These are phyloP conservation scores for Boletus smithii DNA, from an alignment of 1,284 basidiomycete genomes.

Conservation along the genomic window DNA sequence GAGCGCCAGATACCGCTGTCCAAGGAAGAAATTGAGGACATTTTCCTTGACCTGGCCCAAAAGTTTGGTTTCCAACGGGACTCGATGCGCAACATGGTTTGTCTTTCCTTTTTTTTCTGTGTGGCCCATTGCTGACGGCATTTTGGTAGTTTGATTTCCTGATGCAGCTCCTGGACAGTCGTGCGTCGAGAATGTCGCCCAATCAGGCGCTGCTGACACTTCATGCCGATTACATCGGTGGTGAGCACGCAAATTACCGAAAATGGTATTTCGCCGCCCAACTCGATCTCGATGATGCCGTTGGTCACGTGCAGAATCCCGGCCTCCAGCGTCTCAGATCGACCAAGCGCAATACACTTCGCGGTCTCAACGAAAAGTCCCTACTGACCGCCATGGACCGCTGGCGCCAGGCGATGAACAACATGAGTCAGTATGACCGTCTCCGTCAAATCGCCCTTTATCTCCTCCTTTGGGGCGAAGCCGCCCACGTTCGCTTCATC, in stretches of 20 bases:
- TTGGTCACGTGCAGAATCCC: conserved; percentile 90
- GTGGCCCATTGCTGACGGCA: conserved; percentile 1
- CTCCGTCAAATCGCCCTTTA: conserved; percentile 95
- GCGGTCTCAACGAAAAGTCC: conserved; percentile 69
- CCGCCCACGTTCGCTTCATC: conserved; percentile 96
- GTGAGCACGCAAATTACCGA: conserved; percentile 94
- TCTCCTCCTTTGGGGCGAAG: conserved; percentile 97
- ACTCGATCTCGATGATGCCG: conserved; percentile 96
- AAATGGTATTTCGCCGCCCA: conserved; percentile 99
- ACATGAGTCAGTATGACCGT: conserved; percentile 98
- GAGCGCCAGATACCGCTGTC: conserved; percentile 93
- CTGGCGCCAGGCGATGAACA: conserved; percentile 98
- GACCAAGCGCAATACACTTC: conserved; percentile 43
- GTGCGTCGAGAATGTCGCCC: conserved; percentile 96
- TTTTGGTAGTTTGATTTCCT: conserved; percentile 83
- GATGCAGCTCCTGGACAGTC: conserved; percentile 97
- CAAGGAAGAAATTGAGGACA: conserved; percentile 99
- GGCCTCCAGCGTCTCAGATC: conserved; percentile 83
- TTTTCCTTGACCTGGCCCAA: conserved; percentile 95
- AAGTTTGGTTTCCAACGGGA: conserved; percentile 99
- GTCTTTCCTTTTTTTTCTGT: conserved; percentile 22
- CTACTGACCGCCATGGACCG: conserved; percentile 84
- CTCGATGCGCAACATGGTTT: conserved; percentile 86
- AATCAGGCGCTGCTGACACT: conserved; percentile 93
- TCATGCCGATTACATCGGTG: conserved; percentile 98